phyloP scores from a whole-genome alignment of 768 basidiomycete genomes.

The Hypsizygus marmoreus region DNA sequence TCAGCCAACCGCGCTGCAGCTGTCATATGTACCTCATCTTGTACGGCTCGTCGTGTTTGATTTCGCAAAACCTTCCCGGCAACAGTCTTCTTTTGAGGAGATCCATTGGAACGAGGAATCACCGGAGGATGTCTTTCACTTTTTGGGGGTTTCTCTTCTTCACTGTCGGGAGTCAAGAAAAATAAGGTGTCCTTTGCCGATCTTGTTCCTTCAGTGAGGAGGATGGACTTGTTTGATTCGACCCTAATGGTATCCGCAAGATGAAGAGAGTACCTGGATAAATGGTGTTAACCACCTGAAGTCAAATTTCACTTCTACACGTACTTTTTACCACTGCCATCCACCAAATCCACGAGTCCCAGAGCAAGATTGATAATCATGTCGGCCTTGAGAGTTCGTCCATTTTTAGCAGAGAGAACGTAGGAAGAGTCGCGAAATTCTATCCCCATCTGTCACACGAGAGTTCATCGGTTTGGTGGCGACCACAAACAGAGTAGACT shows the following conservation, averaged over 20 bases:
- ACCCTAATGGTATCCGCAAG: slow-evolving; percentile 88
- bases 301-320: no score
- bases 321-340: slow-evolving; percentile 78
- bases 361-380: slow-evolving; percentile 88
- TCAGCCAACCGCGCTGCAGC: slow-evolving; percentile 78
- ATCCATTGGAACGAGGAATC: slow-evolving; percentile 61
- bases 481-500: slow-evolving; percentile 22
- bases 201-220: slow-evolving; percentile 85
- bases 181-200: slow-evolving; percentile 86
- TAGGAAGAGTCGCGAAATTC: slow-evolving; percentile 93
- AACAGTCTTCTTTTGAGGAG: slow-evolving; percentile 68
- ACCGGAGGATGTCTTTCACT: slow-evolving; percentile 52
- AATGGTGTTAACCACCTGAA: slow-evolving; percentile 1
- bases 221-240: slow-evolving; percentile 59
- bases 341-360: slow-evolving; percentile 82
- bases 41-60: slow-evolving; percentile 85
- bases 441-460: slow-evolving; percentile 73
- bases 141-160: slow-evolving; percentile 60
- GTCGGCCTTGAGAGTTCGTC: slow-evolving; percentile 64
- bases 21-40: slow-evolving; percentile 81
- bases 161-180: slow-evolving; percentile 69
- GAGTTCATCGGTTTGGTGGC: slow-evolving; percentile 1
- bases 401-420: slow-evolving; percentile 80
- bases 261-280: slow-evolving; percentile 77
- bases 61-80: slow-evolving; percentile 87